Base-by-base conservation (phyloP, 2,329 filamentous ascomycete species). In the Fusarium mexicanum region DNA sequence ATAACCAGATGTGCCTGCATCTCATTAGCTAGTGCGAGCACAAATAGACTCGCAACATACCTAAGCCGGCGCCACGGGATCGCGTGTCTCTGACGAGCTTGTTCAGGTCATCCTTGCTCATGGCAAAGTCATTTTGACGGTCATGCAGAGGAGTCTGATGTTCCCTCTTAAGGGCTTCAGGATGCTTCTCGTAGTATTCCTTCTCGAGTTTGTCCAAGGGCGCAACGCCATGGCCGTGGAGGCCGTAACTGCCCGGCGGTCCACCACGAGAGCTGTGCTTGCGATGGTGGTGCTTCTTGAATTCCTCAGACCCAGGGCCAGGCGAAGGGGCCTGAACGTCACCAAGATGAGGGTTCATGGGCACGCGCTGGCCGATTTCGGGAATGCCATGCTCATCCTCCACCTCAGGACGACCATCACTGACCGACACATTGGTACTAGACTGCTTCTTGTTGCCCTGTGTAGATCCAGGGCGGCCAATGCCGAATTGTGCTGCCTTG, bases 271-370 rank as follows among this genome's bases (percentile, higher is more conserved):
- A 93, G 81, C 94, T 97, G 69, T 89, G 90, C 83, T 90, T 94
- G 72, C 94, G 91, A 61, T 88, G 85, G 79, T 95, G 93, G 70
- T 91, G 83, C 74, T 86, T 87, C 70, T 86, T 86, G 62, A 76
- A 74, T 55, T 82, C 82, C 8, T 83, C 81, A 9, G 83, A 77
- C 50, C 83, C 82, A 14, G 91, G 92, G 6, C 91, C 89, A 3
- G 95, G 95, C 5, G 95, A 96, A 6, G 96, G 96, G 20, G 96
- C 96, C 84, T 99, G 96, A 16, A 98, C 96, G 81, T 98, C 96
- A 71, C 96, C 96, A 48, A 96, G 94, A 81, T 96, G 91, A 61
- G 92, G 93, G 80, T 96, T 93, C 94, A 99, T 96, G 57, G 96
- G 96, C 44, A 99, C 96, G 79, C 95, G 93, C 79, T 94, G 91